Conservation (phyloP, 2,329 filamentous ascomycete genomes). For the Plenodomus tracheiphilus region DNA sequence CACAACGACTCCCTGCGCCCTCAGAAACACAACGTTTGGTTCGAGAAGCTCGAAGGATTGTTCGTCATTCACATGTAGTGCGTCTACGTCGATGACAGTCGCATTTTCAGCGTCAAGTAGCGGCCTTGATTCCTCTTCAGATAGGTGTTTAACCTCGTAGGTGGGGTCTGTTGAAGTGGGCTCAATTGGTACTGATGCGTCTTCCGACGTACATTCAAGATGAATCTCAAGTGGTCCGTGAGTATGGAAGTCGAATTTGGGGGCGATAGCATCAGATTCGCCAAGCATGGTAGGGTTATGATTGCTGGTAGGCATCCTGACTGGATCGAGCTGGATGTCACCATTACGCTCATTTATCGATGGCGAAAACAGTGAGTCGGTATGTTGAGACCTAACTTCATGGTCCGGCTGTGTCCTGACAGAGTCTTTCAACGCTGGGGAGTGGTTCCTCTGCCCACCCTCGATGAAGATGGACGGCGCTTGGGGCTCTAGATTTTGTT, state of each 20-base stretch:
- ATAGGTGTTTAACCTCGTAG: conserved; percentile 11
- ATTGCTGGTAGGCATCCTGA: neutral
- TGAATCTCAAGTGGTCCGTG: conserved; percentile 6
- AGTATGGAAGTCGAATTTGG: conserved; percentile 3
- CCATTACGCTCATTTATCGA: too few species aligned
- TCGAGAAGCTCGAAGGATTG: conserved; percentile 1
- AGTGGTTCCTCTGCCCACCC: too few species aligned
- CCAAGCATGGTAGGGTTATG: neutral
- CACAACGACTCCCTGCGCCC: neutral
- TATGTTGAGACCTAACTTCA: too few species aligned
- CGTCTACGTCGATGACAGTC: conserved; percentile 7
- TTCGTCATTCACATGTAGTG: conserved; percentile 1
- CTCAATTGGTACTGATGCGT: neutral
- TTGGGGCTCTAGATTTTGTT: neutral
- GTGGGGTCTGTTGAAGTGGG: neutral
- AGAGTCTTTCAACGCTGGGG: too few species aligned
- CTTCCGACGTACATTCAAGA: conserved; percentile 6
- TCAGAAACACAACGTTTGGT: conserved; percentile 1
- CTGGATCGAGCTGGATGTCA: neutral
- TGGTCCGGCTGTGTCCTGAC: too few species aligned
- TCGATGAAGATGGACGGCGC: too few species aligned
- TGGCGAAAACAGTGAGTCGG: too few species aligned
- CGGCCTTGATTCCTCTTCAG: conserved; percentile 3
- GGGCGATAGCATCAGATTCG: neutral
- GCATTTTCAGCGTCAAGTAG: conserved; percentile 3